Evolutionary conservation across 805 yeast genomes (phyloP).

Genomic region (Teunomyces kruisii): DNA sequence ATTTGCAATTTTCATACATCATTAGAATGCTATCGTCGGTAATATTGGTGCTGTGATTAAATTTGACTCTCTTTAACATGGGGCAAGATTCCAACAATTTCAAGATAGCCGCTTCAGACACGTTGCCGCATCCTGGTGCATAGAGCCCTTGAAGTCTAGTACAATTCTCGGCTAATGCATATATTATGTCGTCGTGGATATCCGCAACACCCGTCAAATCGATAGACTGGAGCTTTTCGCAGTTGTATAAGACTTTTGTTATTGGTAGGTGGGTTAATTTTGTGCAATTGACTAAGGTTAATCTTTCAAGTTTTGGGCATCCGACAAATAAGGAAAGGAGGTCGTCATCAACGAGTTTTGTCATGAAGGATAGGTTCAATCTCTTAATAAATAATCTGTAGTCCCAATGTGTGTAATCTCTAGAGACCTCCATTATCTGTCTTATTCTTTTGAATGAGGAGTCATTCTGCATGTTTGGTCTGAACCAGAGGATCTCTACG

Average conservation of each 20-base stretch:
- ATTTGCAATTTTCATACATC: conserved; percentile 70
- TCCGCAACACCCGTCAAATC: conserved; percentile 80
- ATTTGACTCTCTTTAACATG: conserved; percentile 75
- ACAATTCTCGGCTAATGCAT: conserved; percentile 68
- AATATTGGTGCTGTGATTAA: conserved; percentile 68
- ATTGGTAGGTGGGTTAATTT: conserved; percentile 62
- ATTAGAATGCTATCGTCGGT: conserved; percentile 61
- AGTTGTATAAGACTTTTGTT: conserved; percentile 57
- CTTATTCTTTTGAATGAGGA: conserved; percentile 52
- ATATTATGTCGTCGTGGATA: conserved; percentile 63
- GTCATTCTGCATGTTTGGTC: conserved; percentile 68
- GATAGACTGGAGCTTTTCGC: conserved; percentile 75
- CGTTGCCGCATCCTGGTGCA: conserved; percentile 78
- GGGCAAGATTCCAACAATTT: conserved; percentile 63
- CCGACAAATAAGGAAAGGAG: conserved; percentile 60
- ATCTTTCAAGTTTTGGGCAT: conserved; percentile 76
- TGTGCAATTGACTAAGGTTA: conserved; percentile 80
- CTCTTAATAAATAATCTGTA: conserved; percentile 72
- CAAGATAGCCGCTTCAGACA: conserved; percentile 64
- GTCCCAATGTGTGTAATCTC: conserved; percentile 57
- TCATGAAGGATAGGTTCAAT: conserved; percentile 74
- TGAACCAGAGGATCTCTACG: conserved; percentile 81
- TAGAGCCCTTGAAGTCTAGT: conserved; percentile 83
- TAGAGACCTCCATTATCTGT: conserved; percentile 52
- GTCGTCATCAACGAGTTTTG: conserved; percentile 63